Conservation (phyloP, 139 green algal genomes). For the Marvania coccoides region DNA sequence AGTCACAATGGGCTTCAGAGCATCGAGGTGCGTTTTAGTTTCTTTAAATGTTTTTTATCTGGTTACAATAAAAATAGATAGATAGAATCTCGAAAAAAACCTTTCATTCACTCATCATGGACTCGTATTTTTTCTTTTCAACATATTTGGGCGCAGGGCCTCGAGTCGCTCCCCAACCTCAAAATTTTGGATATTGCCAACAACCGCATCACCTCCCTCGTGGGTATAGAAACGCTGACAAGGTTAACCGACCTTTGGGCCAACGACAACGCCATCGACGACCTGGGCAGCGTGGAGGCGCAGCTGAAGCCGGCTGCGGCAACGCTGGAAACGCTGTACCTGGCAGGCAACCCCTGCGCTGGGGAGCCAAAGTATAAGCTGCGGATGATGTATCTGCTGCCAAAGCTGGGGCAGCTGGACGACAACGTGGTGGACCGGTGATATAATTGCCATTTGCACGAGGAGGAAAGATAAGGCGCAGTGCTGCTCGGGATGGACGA, state of each 20-base stretch:
- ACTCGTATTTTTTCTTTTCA: neutral
- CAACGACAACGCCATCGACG: slow-evolving; percentile 79
- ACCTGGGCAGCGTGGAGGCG: slow-evolving; percentile 46
- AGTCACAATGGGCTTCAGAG: slow-evolving; percentile 81
- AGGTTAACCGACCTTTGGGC: slow-evolving; percentile 83
- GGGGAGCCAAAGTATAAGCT: slow-evolving; percentile 43
- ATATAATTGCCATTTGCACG: too few relatives aligned
- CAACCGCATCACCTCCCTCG: slow-evolving; percentile 54
- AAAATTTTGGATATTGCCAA: slow-evolving; percentile 77
- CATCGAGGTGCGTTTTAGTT: slow-evolving; percentile 35
- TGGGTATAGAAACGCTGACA: slow-evolving; percentile 23
- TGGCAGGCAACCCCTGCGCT: slow-evolving; percentile 69
- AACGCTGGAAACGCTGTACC: slow-evolving; percentile 74
- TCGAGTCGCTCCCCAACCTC: slow-evolving; percentile 50
- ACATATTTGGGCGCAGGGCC: slow-evolving; percentile 8
- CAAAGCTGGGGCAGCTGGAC: slow-evolving; percentile 77
- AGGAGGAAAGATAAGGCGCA: too few relatives aligned
- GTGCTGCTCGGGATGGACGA: too few relatives aligned
- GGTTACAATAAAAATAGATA: neutral
- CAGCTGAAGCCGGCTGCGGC: slow-evolving; percentile 23
- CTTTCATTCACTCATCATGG: too few relatives aligned
- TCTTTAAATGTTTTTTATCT: neutral
- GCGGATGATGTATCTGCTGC: slow-evolving; percentile 48
- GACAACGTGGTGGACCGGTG: slow-evolving; percentile 30
- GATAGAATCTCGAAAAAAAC: neutral